Evolutionary conservation across 2,329 filamentous ascomycete species (phyloP), one percentile per base, ranked within the genome.

Genomic region (Xylariaceae sp.): DNA sequence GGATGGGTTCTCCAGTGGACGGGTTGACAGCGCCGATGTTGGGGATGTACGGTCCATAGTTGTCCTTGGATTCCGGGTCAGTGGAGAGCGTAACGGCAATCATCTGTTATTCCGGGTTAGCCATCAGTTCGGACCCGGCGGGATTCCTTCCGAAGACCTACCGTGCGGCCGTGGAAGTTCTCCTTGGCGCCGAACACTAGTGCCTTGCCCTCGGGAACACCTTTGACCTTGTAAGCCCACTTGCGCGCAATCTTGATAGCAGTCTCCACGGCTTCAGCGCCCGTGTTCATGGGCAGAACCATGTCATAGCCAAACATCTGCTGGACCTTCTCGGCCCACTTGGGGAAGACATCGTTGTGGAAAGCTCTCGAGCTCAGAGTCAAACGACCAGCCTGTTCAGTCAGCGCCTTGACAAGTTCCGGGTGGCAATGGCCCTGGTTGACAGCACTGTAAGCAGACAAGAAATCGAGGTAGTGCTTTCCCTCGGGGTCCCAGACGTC

Each of bases 341-440:
- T 87, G 60, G 93, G 93, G 78, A 97, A 97, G 64, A 97, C 94
- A 79, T 97, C 93, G 74, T 97, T 99, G 82, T 97, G 88, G 79
- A 97, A 99, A 55, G 94, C 94, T 62, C 93, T 86, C 62, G 92
- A 96, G 76, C 91, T 96, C 67, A 97, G 84, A 0, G 93, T 97
- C 71, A 97, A 79, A 45, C 92, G 88, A 66, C 88, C 84, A 52
- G 94, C 94, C 78, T 99, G 94, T 66, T 96, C 90, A 44, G 86
- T 86, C 62, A 99, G 80, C 11, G 92, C 89, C 75, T 93, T 92
- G 73, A 99, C 87, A 59, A 97, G 86, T 78, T 96, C 92, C 4
- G 94, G 94, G 78, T 99, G 93, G 77, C 93, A 97, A 77, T 99
- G 93, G 64, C 93, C 93, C 77, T 97, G 93, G 80, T 97, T 97